phyloP scores from a whole-genome alignment of 208 protist genomes.

The Sergeia podlipaevii region DNA sequence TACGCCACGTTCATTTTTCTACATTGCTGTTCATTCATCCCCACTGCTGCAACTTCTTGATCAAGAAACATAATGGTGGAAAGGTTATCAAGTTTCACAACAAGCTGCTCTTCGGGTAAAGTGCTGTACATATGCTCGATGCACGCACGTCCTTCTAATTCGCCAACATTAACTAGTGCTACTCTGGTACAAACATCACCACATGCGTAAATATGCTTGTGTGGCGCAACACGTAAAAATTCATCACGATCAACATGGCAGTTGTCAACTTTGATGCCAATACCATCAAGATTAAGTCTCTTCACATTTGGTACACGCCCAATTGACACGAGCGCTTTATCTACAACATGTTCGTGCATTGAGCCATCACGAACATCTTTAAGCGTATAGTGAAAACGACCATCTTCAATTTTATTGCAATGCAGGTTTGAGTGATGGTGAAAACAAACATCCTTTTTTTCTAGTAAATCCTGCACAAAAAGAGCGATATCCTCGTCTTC shows the following conservation, averaged over 20 bases:
- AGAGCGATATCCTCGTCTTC: conserved; percentile 87
- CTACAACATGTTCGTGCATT: conserved; percentile 50
- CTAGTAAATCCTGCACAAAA: conserved; percentile 79
- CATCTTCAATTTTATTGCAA: conserved; percentile 56
- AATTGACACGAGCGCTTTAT: conserved; percentile 85
- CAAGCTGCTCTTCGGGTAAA: conserved; percentile 63
- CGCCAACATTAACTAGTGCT: conserved; percentile 84
- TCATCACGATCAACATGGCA: conserved; percentile 41
- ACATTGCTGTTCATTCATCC: conserved; percentile 87
- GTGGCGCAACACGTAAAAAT: conserved; percentile 57
- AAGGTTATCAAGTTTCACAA: conserved; percentile 73
- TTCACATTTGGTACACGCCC: conserved; percentile 69
- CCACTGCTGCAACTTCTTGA: conserved; percentile 85
- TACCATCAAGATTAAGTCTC: conserved; percentile 48
- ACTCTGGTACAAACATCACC: conserved; percentile 76
- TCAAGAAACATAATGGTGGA: conserved; percentile 94
- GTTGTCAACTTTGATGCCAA: conserved; percentile 46
- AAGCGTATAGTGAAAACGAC: conserved; percentile 77
- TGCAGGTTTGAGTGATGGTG: conserved; percentile 83
- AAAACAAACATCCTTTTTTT: conserved; percentile 69
- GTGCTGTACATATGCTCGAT: conserved; percentile 85
- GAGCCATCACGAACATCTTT: conserved; percentile 41
- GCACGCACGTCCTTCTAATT: conserved; percentile 71
- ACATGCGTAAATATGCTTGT: conserved; percentile 87
- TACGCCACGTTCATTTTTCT: conserved; percentile 68